Evolutionary conservation across 2,329 filamentous ascomycete genomes (phyloP).

Genomic region (Calonectria pteridis): DNA sequence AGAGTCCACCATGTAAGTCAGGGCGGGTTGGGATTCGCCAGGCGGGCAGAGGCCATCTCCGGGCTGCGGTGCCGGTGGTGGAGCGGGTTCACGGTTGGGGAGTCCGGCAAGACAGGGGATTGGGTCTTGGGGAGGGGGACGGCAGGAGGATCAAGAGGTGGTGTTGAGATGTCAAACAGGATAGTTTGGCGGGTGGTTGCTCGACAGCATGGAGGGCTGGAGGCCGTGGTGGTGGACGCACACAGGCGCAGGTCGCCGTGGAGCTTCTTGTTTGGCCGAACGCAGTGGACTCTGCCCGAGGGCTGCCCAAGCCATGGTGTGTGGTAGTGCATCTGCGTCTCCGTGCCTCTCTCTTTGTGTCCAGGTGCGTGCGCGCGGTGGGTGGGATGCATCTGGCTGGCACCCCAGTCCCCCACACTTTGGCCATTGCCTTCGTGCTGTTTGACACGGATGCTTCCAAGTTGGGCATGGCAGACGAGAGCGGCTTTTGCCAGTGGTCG

Average conservation of each 20-base stretch:
- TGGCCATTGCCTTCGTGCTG: not conserved
- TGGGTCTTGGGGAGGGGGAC: not conserved
- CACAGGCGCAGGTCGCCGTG: conserved; percentile 6
- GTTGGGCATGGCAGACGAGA: conserved; percentile 1
- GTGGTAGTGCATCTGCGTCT: conserved; percentile 1
- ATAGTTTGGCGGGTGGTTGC: not conserved
- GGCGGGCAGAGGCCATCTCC: conserved; percentile 11
- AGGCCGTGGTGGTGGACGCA: conserved; percentile 12
- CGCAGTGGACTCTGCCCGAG: conserved; percentile 11
- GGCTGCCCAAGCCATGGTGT: not conserved
- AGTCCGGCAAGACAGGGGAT: conserved; percentile 16
- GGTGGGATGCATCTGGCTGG: conserved; percentile 4
- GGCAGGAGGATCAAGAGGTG: not conserved
- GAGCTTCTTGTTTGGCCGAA: conserved; percentile 7
- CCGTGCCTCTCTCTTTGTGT: conserved; percentile 8
- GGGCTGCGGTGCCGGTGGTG: conserved; percentile 15
- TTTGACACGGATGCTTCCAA: conserved; percentile 12
- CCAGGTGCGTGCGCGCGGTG: conserved; percentile 7
- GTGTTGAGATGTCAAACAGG: conserved; percentile 10
- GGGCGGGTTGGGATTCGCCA: conserved; percentile 8
- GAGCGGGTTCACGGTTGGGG: conserved; percentile 20
- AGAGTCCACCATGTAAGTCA: not conserved
- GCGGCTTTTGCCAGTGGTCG: not conserved
- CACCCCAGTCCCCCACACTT: conserved; percentile 12
- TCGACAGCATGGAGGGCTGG: not conserved